Evolutionary conservation across 345 rosid species (phyloP), one percentile per base, ranked within the genome.

Genomic region (Brassica rapa): DNA sequence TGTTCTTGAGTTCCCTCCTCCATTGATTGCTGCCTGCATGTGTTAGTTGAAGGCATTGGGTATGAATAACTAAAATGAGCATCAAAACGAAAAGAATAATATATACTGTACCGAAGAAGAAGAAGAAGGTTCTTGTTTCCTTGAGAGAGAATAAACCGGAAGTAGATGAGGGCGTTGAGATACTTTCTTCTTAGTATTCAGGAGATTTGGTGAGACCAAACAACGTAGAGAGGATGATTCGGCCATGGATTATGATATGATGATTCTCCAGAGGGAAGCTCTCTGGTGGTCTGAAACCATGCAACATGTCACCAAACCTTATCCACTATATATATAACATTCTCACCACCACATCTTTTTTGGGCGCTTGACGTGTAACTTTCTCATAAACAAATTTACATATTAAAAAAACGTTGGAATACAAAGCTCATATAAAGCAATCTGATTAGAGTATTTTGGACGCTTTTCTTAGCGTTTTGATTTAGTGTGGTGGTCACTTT

Each of bases 1-100:
- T 66, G 82, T 59, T 76, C 56, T 71, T 41, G 76, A 75, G 80
- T 62, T 60, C 71, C 60, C 81, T 61, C 81, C 83, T 76, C 83
- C 81, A 51, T 67, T 81, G 9, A 67, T 51, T 19, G 59, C 66
- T 60, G 63, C 73, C 80, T 76, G 41, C 8, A 57, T 39, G 33
- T 8, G 32, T 27, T 49, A 25, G 49, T 11, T n/a, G 15, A 41
- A 43, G n/a, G 27, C 30, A 11, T 30, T 46, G 39, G 6, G 6
- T 59, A 59, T 23, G 55, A 64, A 37, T 10, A 3, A 27, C 53
- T 8, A 59, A 60, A 37, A 24, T 4, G 21, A 57, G n/a, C 8
- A 73, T 27, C 66, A 21, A 61, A 69, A 33, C 2, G 51, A 62
- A 27, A 24, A 43, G 64, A 46, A 61, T 25, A 35, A 23, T 68